Percentiles rank a stretch among this genome's conserved stretches.
Evolutionary conservation across 495 filamentous ascomycete species (phyloP).

Genomic region (Melanomma pulvis-pyrius): DNA sequence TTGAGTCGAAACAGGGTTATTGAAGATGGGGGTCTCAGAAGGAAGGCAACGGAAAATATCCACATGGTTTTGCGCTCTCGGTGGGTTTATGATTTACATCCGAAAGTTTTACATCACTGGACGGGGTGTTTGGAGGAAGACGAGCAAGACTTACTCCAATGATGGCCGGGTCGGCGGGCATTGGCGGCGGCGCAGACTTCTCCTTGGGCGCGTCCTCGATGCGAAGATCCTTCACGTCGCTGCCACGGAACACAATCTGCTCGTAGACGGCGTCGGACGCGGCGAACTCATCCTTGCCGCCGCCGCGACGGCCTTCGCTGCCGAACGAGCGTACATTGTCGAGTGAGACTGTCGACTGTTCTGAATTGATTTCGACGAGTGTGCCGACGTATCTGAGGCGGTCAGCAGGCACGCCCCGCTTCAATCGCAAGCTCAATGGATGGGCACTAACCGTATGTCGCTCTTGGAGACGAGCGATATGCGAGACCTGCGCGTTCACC

Average conservation of each 20-base stretch:
- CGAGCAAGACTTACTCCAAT: slow-evolving; percentile 75
- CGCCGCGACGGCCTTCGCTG: slow-evolving; percentile 84
- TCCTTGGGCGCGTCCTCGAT: slow-evolving; percentile 84
- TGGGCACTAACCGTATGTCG: slow-evolving; percentile 78
- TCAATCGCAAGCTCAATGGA: slow-evolving; percentile 24
- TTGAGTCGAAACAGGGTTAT: not conserved
- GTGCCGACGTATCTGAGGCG: slow-evolving; percentile 84
- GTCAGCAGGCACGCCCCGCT: slow-evolving; percentile 42
- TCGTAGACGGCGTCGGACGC: slow-evolving; percentile 87
- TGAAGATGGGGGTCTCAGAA: slow-evolving; percentile 67
- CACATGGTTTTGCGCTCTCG: slow-evolving; percentile 93
- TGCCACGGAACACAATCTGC: slow-evolving; percentile 98
- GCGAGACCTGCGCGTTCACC: slow-evolving; percentile 57
- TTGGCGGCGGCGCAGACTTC: slow-evolving; percentile 64
- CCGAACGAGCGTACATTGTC: slow-evolving; percentile 93
- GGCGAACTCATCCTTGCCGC: slow-evolving; percentile 77
- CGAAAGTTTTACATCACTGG: slow-evolving; percentile 80
- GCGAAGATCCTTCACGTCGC: slow-evolving; percentile 96
- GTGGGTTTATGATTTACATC: slow-evolving; percentile 74
- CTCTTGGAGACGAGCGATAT: slow-evolving; percentile 95
- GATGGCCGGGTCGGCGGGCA: slow-evolving; percentile 96
- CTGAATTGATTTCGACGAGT: slow-evolving; percentile 96
- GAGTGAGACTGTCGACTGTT: slow-evolving; percentile 91
- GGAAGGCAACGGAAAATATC: slow-evolving; percentile 99
- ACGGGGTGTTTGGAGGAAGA: slow-evolving; percentile 17